A percentile compares a stretch with the other conserved stretches of the same genome.
Evolutionary conservation across 208 protist genomes (phyloP).

Genomic region (Crithidia thermophila): DNA sequence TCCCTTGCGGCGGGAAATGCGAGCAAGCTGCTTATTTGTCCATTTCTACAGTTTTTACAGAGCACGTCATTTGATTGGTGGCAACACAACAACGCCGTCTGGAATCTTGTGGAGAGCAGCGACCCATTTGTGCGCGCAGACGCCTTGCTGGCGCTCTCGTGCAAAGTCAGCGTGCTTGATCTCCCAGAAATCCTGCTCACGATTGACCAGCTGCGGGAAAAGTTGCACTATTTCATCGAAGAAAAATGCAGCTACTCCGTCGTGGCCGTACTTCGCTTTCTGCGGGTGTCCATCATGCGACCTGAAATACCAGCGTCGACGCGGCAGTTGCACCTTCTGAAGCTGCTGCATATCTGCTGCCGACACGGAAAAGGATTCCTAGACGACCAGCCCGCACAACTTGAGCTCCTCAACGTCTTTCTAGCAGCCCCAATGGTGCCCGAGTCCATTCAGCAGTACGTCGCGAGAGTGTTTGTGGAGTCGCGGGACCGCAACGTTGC

Average conservation of each 20-base stretch:
- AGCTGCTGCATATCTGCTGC: conserved; percentile 21
- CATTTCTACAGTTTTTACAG: conserved; percentile 34
- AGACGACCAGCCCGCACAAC: conserved; percentile 12
- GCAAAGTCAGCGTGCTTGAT: neutral
- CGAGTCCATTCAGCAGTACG: neutral
- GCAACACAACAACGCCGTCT: neutral
- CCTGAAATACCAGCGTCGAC: neutral
- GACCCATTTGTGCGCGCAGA: conserved; percentile 38
- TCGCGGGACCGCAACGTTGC: conserved; percentile 18
- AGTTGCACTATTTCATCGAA: conserved; percentile 10
- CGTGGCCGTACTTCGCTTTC: conserved; percentile 23
- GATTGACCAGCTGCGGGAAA: conserved; percentile 18
- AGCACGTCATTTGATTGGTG: conserved; percentile 9
- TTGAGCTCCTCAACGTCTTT: conserved; percentile 23
- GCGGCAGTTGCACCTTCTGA: conserved; percentile 11
- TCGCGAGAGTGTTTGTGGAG: conserved; percentile 10
- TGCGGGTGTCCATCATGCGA: neutral
- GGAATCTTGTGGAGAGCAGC: conserved; percentile 2
- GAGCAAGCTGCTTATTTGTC: conserved; percentile 23
- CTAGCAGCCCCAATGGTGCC: neutral
- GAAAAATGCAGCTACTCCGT: conserved; percentile 24
- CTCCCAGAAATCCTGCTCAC: conserved; percentile 6
- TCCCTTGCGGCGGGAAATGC: neutral
- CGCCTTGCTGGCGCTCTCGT: conserved; percentile 14
- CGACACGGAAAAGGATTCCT: conserved; percentile 19